Conservation (phyloP, 2,329 filamentous ascomycete species). For the Nemania abortiva region DNA sequence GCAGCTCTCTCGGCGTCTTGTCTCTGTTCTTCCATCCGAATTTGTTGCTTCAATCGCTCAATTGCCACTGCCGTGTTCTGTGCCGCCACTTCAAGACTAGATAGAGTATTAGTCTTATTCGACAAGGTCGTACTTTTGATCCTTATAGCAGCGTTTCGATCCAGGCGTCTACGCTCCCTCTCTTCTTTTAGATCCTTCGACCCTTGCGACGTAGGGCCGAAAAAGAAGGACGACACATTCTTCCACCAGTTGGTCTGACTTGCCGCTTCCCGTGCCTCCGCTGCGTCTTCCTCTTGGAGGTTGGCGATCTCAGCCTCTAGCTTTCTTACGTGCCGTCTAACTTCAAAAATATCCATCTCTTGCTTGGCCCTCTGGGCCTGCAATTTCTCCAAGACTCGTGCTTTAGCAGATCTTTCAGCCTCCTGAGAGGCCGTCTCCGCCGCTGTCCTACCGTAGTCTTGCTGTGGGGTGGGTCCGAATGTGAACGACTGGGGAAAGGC, state of each 20-base stretch:
- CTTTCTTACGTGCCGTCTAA: conserved; percentile 7
- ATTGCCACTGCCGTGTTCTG: background rate
- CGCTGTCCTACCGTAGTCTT: background rate
- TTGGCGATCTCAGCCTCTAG: conserved; percentile 13
- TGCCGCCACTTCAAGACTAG: background rate
- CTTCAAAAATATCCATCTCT: conserved; percentile 11
- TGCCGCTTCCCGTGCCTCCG: background rate
- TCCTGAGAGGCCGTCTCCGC: background rate
- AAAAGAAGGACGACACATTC: background rate
- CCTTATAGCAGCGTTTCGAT: conserved; percentile 2
- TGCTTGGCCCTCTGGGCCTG: background rate
- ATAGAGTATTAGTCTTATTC: background rate
- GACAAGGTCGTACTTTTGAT: background rate
- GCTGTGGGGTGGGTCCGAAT: background rate
- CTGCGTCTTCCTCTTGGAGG: conserved; percentile 14
- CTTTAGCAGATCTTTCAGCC: background rate
- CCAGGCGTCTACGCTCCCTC: conserved; percentile 7
- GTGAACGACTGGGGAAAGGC: background rate
- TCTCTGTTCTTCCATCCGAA: background rate
- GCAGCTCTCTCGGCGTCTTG: conserved; percentile 4
- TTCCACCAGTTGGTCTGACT: conserved; percentile 1
- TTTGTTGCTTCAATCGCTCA: conserved; percentile 10
- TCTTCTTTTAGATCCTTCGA: conserved; percentile 1
- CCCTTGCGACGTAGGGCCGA: background rate
- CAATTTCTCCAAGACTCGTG: background rate